Evolutionary conservation across 2,329 filamentous ascomycete species (phyloP).

Genomic region (Epichloe gansuensis): DNA sequence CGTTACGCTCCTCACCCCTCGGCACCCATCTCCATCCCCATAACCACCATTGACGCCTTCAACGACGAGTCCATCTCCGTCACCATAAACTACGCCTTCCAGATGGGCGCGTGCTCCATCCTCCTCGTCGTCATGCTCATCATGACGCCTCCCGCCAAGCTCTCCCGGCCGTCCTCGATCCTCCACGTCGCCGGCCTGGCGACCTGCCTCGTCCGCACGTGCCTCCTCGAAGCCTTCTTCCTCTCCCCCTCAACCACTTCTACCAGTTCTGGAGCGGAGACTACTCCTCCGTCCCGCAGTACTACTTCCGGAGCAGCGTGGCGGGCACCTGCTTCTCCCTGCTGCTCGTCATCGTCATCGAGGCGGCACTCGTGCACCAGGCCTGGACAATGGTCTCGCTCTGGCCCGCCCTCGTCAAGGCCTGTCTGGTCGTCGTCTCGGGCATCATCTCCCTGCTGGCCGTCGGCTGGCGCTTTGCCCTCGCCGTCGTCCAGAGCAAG

Average conservation of each 20-base stretch:
- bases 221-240: constrained; percentile 46
- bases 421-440: constrained; percentile 20
- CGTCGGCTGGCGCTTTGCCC: constrained; percentile 21
- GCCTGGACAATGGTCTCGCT: constrained; percentile 40
- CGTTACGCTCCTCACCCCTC: constrained; percentile 22
- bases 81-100: constrained; percentile 53
- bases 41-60: constrained; percentile 21
- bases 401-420: constrained; percentile 28
- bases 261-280: constrained; percentile 49
- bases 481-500: constrained; percentile 24
- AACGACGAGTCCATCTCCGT: constrained; percentile 22
- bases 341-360: constrained; percentile 32
- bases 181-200: constrained; percentile 52
- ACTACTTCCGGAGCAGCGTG: constrained; percentile 25
- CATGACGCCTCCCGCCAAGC: constrained; percentile 54
- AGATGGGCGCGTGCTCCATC: constrained; percentile 56
- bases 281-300: constrained; percentile 31
- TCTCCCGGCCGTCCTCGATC: constrained; percentile 50
- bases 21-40: constrained; percentile 18
- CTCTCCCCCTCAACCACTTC: constrained; percentile 47
- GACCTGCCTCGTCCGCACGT: constrained; percentile 46
- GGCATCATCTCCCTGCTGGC: constrained; percentile 21
- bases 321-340: constrained; percentile 30
- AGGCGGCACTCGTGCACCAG: constrained; percentile 38
- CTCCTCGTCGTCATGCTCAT: constrained; percentile 54